Conservation (phyloP, 768 basidiomycete species). For the Cytidiella melzeri region DNA sequence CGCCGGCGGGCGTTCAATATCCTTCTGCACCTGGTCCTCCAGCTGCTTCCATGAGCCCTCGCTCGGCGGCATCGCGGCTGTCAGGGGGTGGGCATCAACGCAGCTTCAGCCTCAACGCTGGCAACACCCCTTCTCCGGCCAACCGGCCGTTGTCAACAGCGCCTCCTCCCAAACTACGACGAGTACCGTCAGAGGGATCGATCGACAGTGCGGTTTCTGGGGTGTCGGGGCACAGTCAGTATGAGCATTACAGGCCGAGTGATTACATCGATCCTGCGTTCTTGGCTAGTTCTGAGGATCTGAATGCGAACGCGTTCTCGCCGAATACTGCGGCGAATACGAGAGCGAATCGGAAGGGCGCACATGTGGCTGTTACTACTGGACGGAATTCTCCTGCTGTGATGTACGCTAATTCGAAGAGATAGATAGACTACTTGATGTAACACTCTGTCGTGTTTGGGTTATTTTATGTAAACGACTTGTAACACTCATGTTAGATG, state of each 20-base stretch:
- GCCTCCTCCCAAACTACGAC: slow-evolving; percentile 12
- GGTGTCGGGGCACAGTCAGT: slow-evolving; percentile 6
- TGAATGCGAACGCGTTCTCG: slow-evolving; percentile 16
- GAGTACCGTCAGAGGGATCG: slow-evolving; percentile 18
- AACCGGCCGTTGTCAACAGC: slow-evolving; percentile 16
- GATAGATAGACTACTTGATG: too few relatives aligned
- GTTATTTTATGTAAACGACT: too few relatives aligned
- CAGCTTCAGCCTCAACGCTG: slow-evolving; percentile 25
- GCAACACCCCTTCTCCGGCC: slow-evolving; percentile 20
- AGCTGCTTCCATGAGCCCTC: slow-evolving; percentile 8
- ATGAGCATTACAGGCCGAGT: slow-evolving; percentile 19
- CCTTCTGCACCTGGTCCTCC: background rate
- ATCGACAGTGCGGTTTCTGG: slow-evolving; percentile 19
- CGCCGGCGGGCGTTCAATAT: slow-evolving; percentile 5
- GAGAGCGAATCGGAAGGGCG: slow-evolving; percentile 15
- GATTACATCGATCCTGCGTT: slow-evolving; percentile 22
- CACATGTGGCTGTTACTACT: background rate
- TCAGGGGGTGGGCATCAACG: slow-evolving; percentile 18
- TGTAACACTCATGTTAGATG: too few relatives aligned
- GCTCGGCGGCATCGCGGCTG: slow-evolving; percentile 16
- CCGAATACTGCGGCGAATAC: slow-evolving; percentile 23
- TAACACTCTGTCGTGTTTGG: too few relatives aligned
- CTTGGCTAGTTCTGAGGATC: slow-evolving; percentile 24
- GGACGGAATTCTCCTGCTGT: slow-evolving; percentile 15
- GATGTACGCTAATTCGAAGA: slow-evolving; percentile 13